Base-by-base conservation (phyloP, 164 flowering plant species). In the Euptelea pleiosperma region DNA sequence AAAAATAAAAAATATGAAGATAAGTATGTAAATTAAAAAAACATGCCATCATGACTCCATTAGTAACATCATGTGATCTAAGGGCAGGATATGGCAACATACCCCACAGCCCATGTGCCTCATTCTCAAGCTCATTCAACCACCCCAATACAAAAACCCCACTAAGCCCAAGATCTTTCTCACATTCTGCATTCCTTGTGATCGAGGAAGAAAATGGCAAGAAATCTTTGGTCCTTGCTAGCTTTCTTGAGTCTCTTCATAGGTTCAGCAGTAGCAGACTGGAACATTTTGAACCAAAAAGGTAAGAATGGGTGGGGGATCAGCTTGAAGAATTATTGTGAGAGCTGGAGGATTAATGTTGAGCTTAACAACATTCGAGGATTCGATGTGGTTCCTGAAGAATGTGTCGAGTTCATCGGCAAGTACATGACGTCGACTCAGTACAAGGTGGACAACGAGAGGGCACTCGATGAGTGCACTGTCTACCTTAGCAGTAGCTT, bases 271-370 rank as follows among this genome's bases (percentile, higher is more conserved):
- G 63, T 45, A 12, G 77, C 74, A 40, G 84, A 84, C 21, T 86
- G 94, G 86, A 84, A 72, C 75, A 81, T 82, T 42, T 42, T 86
- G 75, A 66, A 56, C 14, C 77, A 62, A 24, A 60, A 51, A 30
- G 26, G 43, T 30, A 64, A 56, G 33, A 18, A 40, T 29, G 66
- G 36, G 3, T n/a, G 58, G 19, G 60, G 57, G 3, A 64, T 67
- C 33, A 77, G 69, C 67, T 56, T 85, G 63, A 87, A 83, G 65
- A 83, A 75, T 39, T 83, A 81, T 62, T 88, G 96, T 61, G 96
- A 88, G 77, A 75, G 86, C 33, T 88, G 91, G 87, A 81, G 89
- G 61, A 72, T 83, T 45, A 87, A 87, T 69, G 91, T 85, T 10
- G 91, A 87, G 80, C 73, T 88, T 0, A 68, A 88, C 83, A 88